Percentiles rank a stretch among this genome's conserved stretches.
phyloP scores from a whole-genome alignment of 1,284 basidiomycete species.

The Lentinula novae-zelandiae region DNA sequence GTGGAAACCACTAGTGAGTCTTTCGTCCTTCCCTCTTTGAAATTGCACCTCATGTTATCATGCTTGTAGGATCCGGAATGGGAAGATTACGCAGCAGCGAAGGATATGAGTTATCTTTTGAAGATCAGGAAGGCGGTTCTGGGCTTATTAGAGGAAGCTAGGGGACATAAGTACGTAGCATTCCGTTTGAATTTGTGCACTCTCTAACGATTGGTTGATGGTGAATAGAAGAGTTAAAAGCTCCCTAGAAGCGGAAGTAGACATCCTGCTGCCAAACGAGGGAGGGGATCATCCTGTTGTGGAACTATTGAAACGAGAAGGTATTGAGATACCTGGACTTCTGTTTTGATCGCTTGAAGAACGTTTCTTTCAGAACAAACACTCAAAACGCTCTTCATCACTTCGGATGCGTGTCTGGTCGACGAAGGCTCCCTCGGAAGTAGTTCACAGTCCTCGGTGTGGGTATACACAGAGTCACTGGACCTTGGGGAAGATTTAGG shows the following conservation, averaged over 20 bases:
- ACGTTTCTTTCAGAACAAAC: conserved; percentile 41
- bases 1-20: conserved; percentile 60
- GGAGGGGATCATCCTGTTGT: conserved; percentile 22
- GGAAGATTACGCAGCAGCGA: conserved; percentile 47
- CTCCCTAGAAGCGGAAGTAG: conserved; percentile 69
- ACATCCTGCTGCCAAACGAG: conserved; percentile 41
- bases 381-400: conserved; percentile 74
- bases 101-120: conserved; percentile 60
- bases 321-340: conserved; percentile 25
- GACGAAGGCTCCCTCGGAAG: conserved; percentile 36
- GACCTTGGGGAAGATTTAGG: conserved; percentile 37
- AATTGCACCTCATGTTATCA: neutral
- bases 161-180: conserved; percentile 56
- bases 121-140: conserved; percentile 54
- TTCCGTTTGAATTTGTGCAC: neutral
- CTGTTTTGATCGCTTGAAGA: conserved; percentile 3
- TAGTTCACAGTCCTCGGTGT: conserved; percentile 31
- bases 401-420: conserved; percentile 58
- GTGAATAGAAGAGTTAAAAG: conserved; percentile 59
- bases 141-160: conserved; percentile 63
- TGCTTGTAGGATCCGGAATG: conserved; percentile 45
- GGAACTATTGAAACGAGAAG: conserved; percentile 46
- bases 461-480: conserved; percentile 45
- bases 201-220: conserved; percentile 6
- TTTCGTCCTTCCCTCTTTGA: neutral